Evolutionary conservation across 371 early-diverging fungal genomes (phyloP), one percentile per base, ranked within the genome.

Genomic region (Mortierella sp.): DNA sequence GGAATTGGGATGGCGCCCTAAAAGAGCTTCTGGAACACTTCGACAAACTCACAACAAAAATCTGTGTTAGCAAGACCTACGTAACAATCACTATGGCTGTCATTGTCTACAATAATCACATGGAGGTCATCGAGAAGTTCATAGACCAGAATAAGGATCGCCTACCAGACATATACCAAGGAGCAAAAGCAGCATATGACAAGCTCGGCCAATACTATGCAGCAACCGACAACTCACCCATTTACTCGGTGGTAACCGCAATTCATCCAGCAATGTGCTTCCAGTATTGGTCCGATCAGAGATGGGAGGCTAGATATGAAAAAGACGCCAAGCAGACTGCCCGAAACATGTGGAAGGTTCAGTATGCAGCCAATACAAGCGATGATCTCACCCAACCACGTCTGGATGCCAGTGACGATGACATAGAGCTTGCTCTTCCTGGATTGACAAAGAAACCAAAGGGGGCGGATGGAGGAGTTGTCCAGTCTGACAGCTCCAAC

Each of bases 211-310:
- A 63, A 54, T 68, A 68, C 45, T 68, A 68, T 60, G 49, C 68
- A 26, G 53, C 32, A 51, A 64, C 71, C 0, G 67, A 68, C 28
- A 43, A 26, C 17, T 32, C 64, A 3, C 61, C 64, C 4, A 31
- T 74, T 31, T 55, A 73, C 56, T 57, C 74, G 15, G 70, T 75
- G 40, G 76, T 72, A 26, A 75, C 70, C 0, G 71, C 75, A 8
- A 51, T 80, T n/a, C 62, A 81, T 57, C 57, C 57, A 3, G 17
- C 15, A 34, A 57, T 57, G 57, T 2, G 34, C 7, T 57, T 32
- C 32, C n/a, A 57, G 0, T 57, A 1, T 7, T 57, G 57, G 57
- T 13, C 3, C 1, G 28, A 6, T 1, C 6, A 54, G 1, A 8
- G 15, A 10, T 54, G 54, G 54, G 54, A 28, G 26, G 7, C 29